These are phyloP conservation scores for Dryas alaskensis DNA, from an alignment of 306 rosid species.

Conservation along the genomic window DNA sequence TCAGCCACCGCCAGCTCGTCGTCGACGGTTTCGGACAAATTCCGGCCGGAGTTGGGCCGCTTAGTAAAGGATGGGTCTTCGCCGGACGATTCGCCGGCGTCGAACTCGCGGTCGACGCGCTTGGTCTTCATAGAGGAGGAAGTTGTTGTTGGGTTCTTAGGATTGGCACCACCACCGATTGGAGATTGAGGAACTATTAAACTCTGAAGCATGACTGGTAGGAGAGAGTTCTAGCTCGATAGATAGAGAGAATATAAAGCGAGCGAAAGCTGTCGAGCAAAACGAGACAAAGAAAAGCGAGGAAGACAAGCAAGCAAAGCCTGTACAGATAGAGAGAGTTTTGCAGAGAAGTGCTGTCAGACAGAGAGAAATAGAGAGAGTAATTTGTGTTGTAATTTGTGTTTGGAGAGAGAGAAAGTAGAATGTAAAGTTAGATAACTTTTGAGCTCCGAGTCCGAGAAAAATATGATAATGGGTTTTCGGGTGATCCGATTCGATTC, in stretches of 20 bases:
- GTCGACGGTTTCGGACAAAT: slow-evolving; percentile 34
- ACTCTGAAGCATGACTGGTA: slow-evolving; percentile 87
- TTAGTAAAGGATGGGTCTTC: slow-evolving; percentile 40
- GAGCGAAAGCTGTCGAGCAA: slow-evolving; percentile 42
- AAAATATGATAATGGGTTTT: neutral
- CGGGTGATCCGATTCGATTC: too few species aligned
- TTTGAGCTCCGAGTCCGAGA: neutral
- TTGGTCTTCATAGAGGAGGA: slow-evolving; percentile 63
- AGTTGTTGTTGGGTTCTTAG: slow-evolving; percentile 28
- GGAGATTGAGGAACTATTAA: slow-evolving; percentile 65
- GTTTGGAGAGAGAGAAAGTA: slow-evolving; percentile 42
- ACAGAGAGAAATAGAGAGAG: neutral
- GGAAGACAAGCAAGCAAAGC: slow-evolving; percentile 34
- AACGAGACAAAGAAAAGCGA: slow-evolving; percentile 49
- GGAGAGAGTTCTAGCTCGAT: neutral
- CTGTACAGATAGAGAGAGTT: slow-evolving; percentile 31
- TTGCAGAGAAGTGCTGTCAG: slow-evolving; percentile 51
- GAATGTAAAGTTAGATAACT: neutral
- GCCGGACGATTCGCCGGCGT: slow-evolving; percentile 19
- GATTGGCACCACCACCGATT: slow-evolving; percentile 22
- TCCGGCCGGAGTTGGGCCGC: slow-evolving; percentile 33
- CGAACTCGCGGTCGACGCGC: slow-evolving; percentile 52
- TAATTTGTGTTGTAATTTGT: neutral
- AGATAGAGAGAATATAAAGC: slow-evolving; percentile 42
- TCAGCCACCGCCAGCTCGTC: slow-evolving; percentile 32